A percentile compares a stretch with the other conserved stretches of the same genome.
These are phyloP conservation scores for Bidens hawaiensis DNA, from an alignment of 140 eudicot genomes.

Conservation along the genomic window DNA sequence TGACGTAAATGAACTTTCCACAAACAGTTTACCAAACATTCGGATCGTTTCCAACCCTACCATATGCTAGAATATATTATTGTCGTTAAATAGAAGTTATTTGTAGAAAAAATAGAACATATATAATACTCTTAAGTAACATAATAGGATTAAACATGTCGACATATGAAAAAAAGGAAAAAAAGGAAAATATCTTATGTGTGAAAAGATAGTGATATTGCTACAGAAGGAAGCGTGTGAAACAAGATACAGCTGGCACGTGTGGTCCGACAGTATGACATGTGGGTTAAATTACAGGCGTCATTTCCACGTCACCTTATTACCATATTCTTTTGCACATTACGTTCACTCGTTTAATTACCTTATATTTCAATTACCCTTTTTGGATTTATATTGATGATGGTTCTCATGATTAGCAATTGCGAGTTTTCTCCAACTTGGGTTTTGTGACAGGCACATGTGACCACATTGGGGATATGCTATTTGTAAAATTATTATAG, in stretches of 20 bases:
- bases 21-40: too few relatives aligned
- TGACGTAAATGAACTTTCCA: too few relatives aligned
- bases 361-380: too few relatives aligned
- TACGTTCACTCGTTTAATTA: background rate
- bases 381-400: too few relatives aligned
- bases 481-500: too few relatives aligned
- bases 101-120: background rate
- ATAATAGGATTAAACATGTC: background rate
- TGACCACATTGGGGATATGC: too few relatives aligned
- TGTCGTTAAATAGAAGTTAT: background rate
- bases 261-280: constrained; percentile 35
- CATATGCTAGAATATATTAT: too few relatives aligned
- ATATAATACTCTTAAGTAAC: background rate
- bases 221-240: constrained; percentile 30
- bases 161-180: background rate
- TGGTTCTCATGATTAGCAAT: too few relatives aligned
- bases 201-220: constrained; percentile 34
- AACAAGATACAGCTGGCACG: constrained; percentile 37
- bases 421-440: too few relatives aligned
- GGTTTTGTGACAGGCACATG: too few relatives aligned
- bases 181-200: background rate
- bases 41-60: too few relatives aligned
- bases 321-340: background rate
- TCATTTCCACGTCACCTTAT: constrained; percentile 18
- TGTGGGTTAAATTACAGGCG: constrained; percentile 14